Evolutionary conservation across 345 rosid genomes (phyloP).

Genomic region (Combretum micranthum): DNA sequence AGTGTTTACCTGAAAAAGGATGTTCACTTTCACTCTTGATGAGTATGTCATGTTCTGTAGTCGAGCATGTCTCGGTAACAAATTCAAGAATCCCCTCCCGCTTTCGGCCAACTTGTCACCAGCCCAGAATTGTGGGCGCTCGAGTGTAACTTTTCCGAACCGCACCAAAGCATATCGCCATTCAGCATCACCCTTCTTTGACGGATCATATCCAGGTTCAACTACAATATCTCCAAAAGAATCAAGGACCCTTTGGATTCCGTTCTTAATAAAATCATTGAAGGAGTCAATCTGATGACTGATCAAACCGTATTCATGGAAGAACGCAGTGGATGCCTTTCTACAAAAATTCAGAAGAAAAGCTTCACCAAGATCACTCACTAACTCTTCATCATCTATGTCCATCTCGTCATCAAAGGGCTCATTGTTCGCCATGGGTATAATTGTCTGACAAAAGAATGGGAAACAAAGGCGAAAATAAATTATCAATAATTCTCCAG

Average conservation of each 20-base stretch:
- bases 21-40: conserved; percentile 52
- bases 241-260: conserved; percentile 54
- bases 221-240: conserved; percentile 55
- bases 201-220: conserved; percentile 63
- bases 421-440: too few relatives aligned
- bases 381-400: conserved; percentile 32
- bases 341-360: conserved; percentile 47
- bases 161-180: conserved; percentile 53
- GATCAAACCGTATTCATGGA: conserved; percentile 59
- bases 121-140: conserved; percentile 45
- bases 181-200: conserved; percentile 56
- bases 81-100: conserved; percentile 26
- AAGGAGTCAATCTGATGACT: conserved; percentile 84
- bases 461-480: too few relatives aligned
- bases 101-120: conserved; percentile 20
- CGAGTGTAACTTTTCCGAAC: conserved; percentile 57
- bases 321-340: conserved; percentile 52
- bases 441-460: too few relatives aligned
- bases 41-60: conserved; percentile 95
- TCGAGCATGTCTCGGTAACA: too few relatives aligned
- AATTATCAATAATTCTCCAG: too few relatives aligned
- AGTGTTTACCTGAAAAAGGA: conserved; percentile 64
- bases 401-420: too few relatives aligned
- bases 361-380: conserved; percentile 38
- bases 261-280: conserved; percentile 52